phyloP scores from a whole-genome alignment of 2,329 filamentous ascomycete species.

The Seiridium cupressi region DNA sequence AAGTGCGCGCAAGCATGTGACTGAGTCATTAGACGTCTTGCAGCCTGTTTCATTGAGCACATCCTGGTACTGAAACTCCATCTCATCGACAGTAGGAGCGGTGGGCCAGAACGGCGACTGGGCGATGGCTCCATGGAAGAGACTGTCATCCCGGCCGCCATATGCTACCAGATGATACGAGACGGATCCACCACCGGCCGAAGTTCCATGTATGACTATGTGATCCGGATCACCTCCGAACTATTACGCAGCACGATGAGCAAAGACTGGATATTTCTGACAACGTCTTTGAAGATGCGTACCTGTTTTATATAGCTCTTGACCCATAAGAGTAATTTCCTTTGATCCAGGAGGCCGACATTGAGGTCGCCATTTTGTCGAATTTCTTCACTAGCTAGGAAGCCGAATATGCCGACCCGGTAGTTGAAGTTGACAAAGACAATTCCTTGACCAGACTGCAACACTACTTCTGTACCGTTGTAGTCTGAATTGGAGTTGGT shows the following conservation, averaged over 20 bases:
- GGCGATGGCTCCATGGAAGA: constrained; percentile 45
- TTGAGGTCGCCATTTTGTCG: constrained; percentile 44
- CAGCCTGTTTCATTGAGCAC: constrained; percentile 39
- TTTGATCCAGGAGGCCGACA: constrained; percentile 66
- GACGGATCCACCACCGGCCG: constrained; percentile 62
- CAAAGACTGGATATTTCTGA: neutral
- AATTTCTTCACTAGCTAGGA: constrained; percentile 56
- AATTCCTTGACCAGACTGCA: constrained; percentile 13
- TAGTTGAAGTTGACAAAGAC: constrained; percentile 56
- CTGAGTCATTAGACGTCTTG: constrained; percentile 23
- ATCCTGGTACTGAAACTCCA: constrained; percentile 46
- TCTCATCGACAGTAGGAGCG: constrained; percentile 36
- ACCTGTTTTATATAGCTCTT: constrained; percentile 51
- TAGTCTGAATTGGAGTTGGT: constrained; percentile 43
- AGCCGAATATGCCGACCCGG: constrained; percentile 69
- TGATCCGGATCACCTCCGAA: constrained; percentile 68
- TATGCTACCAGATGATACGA: constrained; percentile 56
- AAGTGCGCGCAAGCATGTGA: constrained; percentile 41
- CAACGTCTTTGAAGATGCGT: neutral
- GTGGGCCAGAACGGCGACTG: constrained; percentile 46
- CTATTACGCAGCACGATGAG: constrained; percentile 22
- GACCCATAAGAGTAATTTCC: constrained; percentile 65
- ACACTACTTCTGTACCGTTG: constrained; percentile 62
- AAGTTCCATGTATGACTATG: constrained; percentile 63
- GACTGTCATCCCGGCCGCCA: constrained; percentile 39